Conservation (phyloP, 192 early-diverging fungal genomes). For the Podochytrium sp. region DNA sequence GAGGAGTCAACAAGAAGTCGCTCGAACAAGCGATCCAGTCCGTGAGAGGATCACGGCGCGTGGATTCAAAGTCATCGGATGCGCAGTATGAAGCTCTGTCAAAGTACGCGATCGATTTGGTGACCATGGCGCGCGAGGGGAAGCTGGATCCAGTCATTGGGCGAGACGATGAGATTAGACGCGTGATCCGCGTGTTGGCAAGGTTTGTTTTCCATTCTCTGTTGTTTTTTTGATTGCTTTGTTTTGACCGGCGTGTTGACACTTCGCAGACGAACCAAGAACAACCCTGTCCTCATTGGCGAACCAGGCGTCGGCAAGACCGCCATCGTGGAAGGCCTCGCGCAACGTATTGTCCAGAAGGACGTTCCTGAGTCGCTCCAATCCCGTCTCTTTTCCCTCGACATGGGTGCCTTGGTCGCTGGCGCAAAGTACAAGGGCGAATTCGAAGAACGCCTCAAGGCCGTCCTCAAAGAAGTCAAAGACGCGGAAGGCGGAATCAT, state of each 20-base stretch:
- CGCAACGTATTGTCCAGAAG: conserved; percentile 88
- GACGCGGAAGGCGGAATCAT: conserved; percentile 88
- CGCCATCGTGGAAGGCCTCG: conserved; percentile 90
- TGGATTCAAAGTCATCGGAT: conserved; percentile 86
- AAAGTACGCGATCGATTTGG: conserved; percentile 94
- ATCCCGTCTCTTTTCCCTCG: conserved; percentile 83
- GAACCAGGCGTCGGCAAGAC: conserved; percentile 80
- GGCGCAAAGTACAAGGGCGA: conserved; percentile 97
- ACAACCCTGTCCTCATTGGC: conserved; percentile 88
- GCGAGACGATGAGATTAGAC: conserved; percentile 93
- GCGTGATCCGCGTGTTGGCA: conserved; percentile 91
- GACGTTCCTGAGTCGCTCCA: conserved; percentile 91
- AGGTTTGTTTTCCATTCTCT: conserved; percentile 35
- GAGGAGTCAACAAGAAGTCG: conserved; percentile 70
- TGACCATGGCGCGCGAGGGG: conserved; percentile 77
- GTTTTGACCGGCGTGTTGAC: too few species aligned
- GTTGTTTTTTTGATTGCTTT: background rate
- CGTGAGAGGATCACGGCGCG: conserved; percentile 79
- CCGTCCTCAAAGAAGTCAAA: conserved; percentile 93
- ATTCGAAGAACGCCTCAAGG: conserved; percentile 97
- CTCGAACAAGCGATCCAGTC: conserved; percentile 77
- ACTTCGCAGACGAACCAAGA: conserved; percentile 77
- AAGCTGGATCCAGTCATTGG: conserved; percentile 98
- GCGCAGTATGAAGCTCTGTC: conserved; percentile 86
- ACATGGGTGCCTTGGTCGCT: conserved; percentile 92